Evolutionary conservation across 768 basidiomycete species (phyloP).

Genomic region (Russula dissimulans): DNA sequence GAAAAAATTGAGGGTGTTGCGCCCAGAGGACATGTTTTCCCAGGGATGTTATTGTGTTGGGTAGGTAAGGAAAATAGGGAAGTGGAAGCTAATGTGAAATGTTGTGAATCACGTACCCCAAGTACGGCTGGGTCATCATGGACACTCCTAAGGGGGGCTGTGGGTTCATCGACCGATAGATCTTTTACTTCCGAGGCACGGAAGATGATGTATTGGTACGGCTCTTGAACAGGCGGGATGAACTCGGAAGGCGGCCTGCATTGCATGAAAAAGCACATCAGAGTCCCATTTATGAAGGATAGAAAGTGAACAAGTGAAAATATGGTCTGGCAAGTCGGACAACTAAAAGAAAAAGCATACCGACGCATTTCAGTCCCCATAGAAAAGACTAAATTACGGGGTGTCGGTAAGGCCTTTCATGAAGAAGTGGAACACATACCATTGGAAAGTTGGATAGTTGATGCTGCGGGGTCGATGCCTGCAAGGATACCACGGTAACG

Average conservation of each 20-base stretch:
- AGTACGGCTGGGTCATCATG: constrained; percentile 82
- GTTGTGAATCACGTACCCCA: constrained; percentile 42
- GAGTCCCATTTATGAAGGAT: neutral
- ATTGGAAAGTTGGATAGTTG: constrained; percentile 83
- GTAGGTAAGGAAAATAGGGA: constrained; percentile 22
- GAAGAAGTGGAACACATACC: constrained; percentile 36
- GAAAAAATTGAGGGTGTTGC: constrained; percentile 42
- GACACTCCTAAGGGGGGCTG: constrained; percentile 45
- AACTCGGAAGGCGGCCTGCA: constrained; percentile 62
- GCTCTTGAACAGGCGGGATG: constrained; percentile 74
- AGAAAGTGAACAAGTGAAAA: constrained; percentile 16
- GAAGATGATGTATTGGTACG: constrained; percentile 87
- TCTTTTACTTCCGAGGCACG: constrained; percentile 87
- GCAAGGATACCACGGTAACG: constrained; percentile 83
- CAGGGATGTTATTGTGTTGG: constrained; percentile 41
- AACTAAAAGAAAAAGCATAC: constrained; percentile 33
- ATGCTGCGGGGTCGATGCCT: constrained; percentile 76
- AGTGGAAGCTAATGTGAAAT: constrained; percentile 12
- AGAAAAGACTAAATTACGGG: constrained; percentile 47
- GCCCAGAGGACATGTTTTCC: constrained; percentile 36
- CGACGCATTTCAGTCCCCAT: constrained; percentile 84
- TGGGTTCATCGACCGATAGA: constrained; percentile 66
- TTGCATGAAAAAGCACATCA: constrained; percentile 25
- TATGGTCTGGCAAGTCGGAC: constrained; percentile 22
- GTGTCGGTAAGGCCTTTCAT: neutral